A percentile compares a stretch with the other conserved stretches of the same genome.
These are phyloP conservation scores for Vitis hybrid DNA, from an alignment of 177 flowering plant genomes.

Conservation along the genomic window DNA sequence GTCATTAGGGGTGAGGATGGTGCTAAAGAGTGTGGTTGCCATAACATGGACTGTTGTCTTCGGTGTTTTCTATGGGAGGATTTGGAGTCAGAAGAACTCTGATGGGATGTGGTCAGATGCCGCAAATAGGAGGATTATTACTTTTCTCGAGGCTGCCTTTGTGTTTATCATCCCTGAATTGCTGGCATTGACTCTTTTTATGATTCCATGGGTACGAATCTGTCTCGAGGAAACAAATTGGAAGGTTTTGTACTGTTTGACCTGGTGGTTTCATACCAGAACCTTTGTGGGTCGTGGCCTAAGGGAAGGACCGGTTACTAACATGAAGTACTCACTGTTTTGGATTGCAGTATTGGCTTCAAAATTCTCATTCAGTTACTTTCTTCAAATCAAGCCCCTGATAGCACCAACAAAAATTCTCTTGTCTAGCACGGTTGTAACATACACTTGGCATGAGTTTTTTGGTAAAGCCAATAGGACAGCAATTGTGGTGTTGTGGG, in stretches of 20 bases:
- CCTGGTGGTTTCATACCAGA: slow-evolving; percentile 94
- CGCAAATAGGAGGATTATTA: slow-evolving; percentile 47
- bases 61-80: slow-evolving; percentile 63
- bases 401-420: slow-evolving; percentile 69
- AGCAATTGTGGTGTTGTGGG: slow-evolving; percentile 70
- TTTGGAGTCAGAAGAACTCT: slow-evolving; percentile 64
- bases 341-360: slow-evolving; percentile 66
- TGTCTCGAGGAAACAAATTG: slow-evolving; percentile 65
- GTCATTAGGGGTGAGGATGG: slow-evolving; percentile 77
- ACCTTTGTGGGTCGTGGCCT: slow-evolving; percentile 85
- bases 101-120: slow-evolving; percentile 61
- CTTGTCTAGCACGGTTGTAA: slow-evolving; percentile 22
- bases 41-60: slow-evolving; percentile 66
- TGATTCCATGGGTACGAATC: slow-evolving; percentile 81
- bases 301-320: slow-evolving; percentile 75
- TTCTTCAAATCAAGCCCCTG: slow-evolving; percentile 83
- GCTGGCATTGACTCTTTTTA: slow-evolving; percentile 63
- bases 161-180: slow-evolving; percentile 77
- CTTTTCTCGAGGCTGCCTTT: slow-evolving; percentile 62
- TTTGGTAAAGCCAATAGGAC: slow-evolving; percentile 52
- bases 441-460: slow-evolving; percentile 76
- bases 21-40: slow-evolving; percentile 68
- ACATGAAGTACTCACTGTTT: slow-evolving; percentile 62
- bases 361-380: slow-evolving; percentile 85
- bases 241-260: slow-evolving; percentile 55